Percentiles rank a stretch among this genome's conserved stretches.
These are phyloP conservation scores for Halophytophthora batemanensis DNA, from an alignment of 352 stramenopile species.

Conservation along the genomic window DNA sequence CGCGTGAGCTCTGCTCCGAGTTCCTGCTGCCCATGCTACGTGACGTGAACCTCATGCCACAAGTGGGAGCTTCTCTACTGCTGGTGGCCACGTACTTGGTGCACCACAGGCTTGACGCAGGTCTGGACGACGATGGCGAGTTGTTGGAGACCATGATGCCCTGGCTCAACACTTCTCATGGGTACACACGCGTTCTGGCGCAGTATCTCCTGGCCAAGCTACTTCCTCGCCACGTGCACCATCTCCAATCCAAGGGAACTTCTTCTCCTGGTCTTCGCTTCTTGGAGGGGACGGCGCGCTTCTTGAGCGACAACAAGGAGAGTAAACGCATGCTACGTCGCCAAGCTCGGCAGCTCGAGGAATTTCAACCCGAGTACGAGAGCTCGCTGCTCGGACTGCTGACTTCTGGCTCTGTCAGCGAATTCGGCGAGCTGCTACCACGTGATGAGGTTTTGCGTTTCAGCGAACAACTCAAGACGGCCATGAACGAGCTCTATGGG, in stretches of 20 bases:
- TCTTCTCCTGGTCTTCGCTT: constrained; percentile 37
- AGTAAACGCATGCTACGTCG: constrained; percentile 80
- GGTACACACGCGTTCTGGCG: constrained; percentile 77
- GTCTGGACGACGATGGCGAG: constrained; percentile 20
- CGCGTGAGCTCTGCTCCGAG: constrained; percentile 28
- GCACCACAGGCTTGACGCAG: constrained; percentile 30
- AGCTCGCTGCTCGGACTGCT: constrained; percentile 72
- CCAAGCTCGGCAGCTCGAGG: constrained; percentile 56
- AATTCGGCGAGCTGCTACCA: constrained; percentile 74
- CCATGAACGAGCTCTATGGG: constrained; percentile 64
- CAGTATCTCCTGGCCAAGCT: constrained; percentile 68
- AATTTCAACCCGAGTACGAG: constrained; percentile 65
- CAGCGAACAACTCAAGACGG: constrained; percentile 55
- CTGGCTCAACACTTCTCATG: constrained; percentile 77
- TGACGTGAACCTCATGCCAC: constrained; percentile 70
- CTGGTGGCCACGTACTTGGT: constrained; percentile 46
- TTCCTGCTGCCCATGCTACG: constrained; percentile 58
- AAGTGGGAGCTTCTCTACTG: constrained; percentile 63
- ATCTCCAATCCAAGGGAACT: constrained; percentile 10
- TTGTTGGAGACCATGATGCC: constrained; percentile 54
- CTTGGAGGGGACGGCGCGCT: constrained; percentile 47
- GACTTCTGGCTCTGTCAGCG: constrained; percentile 55
- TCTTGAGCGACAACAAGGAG: constrained; percentile 81
- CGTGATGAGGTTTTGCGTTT: constrained; percentile 51
- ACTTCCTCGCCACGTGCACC: constrained; percentile 61